Conservation (phyloP, 805 yeast genomes). For the Blastobotrys attinorum region DNA sequence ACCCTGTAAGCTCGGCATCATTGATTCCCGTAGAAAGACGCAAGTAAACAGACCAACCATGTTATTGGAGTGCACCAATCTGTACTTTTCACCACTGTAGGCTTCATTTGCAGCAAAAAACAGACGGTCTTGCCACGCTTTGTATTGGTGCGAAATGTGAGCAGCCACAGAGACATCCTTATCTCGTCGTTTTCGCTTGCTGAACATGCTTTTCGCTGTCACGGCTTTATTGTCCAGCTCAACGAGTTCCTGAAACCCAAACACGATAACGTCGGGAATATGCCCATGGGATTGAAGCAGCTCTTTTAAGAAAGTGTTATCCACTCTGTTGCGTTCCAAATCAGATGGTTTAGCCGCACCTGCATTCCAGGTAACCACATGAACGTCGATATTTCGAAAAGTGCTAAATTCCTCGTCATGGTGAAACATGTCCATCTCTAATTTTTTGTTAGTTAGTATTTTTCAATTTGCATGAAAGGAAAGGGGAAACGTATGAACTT, state of each 20-base stretch:
- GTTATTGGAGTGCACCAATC: slow-evolving; percentile 64
- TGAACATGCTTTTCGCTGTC: slow-evolving; percentile 49
- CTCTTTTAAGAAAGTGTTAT: slow-evolving; percentile 16
- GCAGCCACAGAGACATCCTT: slow-evolving; percentile 34
- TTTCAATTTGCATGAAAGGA: not conserved
- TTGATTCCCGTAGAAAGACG: slow-evolving; percentile 53
- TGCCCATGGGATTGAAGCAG: slow-evolving; percentile 21
- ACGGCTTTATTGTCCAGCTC: slow-evolving; percentile 81
- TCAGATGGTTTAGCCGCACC: slow-evolving; percentile 32
- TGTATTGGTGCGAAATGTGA: slow-evolving; percentile 24
- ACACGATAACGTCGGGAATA: slow-evolving; percentile 59
- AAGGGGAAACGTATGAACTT: slow-evolving; percentile 3
- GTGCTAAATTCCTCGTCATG: slow-evolving; percentile 24
- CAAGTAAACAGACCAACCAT: slow-evolving; percentile 77
- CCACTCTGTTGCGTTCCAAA: slow-evolving; percentile 17
- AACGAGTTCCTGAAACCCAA: slow-evolving; percentile 86
- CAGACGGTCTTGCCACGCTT: slow-evolving; percentile 28
- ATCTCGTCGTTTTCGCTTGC: slow-evolving; percentile 44
- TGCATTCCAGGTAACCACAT: slow-evolving; percentile 34
- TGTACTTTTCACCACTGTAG: slow-evolving; percentile 34
- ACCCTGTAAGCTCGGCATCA: slow-evolving; percentile 45
- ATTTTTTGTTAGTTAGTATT: not conserved
- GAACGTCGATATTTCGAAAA: slow-evolving; percentile 21
- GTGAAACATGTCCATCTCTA: slow-evolving; percentile 21
- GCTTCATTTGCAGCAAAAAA: slow-evolving; percentile 19